Evolutionary conservation across 441 rosid genomes (phyloP).

Genomic region (Populus tomentosa): DNA sequence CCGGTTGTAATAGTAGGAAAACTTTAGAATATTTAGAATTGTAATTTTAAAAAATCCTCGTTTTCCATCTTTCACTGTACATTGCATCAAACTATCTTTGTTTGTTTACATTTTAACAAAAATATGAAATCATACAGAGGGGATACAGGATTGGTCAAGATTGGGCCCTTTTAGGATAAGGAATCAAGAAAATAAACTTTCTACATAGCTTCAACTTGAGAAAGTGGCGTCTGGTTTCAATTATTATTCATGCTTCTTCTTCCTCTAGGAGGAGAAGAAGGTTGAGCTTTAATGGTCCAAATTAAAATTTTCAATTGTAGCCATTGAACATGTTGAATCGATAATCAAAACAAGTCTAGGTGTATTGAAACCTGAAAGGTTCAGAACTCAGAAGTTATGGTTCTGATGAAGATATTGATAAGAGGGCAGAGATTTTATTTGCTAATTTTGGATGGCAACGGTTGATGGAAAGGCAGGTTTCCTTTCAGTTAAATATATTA

Average conservation of each 20-base stretch:
- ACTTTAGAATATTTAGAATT: too few species aligned
- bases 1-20: too few species aligned
- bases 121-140: too few species aligned
- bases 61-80: too few species aligned
- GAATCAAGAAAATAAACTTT: neutral
- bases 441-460: constrained; percentile 55
- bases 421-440: constrained; percentile 60
- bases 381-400: constrained; percentile 39
- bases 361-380: constrained; percentile 25
- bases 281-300: neutral
- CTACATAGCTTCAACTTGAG: neutral
- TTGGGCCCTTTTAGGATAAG: neutral
- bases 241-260: neutral
- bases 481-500: constrained; percentile 33
- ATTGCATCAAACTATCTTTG: too few species aligned
- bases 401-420: constrained; percentile 58
- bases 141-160: neutral
- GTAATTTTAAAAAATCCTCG: too few species aligned
- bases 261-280: neutral
- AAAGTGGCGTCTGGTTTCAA: neutral
- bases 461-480: constrained; percentile 59
- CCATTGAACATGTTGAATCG: too few species aligned
- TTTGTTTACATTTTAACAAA: too few species aligned
- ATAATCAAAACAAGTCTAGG: neutral
- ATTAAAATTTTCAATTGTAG: neutral